Evolutionary conservation across 2,329 filamentous ascomycete genomes (phyloP).

Genomic region (Aspergillus versicolor): DNA sequence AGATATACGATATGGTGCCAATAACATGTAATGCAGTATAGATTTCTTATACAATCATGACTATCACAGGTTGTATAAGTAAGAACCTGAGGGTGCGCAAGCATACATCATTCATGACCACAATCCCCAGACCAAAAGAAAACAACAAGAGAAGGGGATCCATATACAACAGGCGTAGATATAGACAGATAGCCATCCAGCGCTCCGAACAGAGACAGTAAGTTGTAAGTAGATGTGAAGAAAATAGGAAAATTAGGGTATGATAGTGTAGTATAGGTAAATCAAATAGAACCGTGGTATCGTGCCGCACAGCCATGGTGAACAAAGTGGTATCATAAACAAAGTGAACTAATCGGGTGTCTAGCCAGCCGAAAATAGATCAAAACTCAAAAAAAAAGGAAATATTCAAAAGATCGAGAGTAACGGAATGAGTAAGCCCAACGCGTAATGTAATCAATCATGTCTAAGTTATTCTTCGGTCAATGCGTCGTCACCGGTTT

Average conservation of each 20-base stretch:
- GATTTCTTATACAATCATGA: neutral
- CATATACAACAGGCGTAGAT: neutral
- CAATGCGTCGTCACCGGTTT: conserved; percentile 73
- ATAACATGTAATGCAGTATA: neutral
- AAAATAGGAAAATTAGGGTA: neutral
- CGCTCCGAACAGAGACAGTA: neutral
- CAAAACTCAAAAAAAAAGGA: conserved; percentile 13
- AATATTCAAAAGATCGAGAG: neutral
- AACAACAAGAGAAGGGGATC: neutral
- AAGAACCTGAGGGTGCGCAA: neutral
- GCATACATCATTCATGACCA: conserved; percentile 3
- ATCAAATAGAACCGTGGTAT: conserved; percentile 28
- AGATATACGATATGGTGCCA: neutral
- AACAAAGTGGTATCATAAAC: conserved; percentile 44
- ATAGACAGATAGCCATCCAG: neutral
- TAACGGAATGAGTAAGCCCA: neutral
- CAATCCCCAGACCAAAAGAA: neutral
- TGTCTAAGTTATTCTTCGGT: conserved; percentile 48
- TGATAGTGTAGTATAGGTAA: neutral
- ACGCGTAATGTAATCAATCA: neutral
- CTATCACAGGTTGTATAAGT: neutral
- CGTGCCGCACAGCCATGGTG: conserved; percentile 35
- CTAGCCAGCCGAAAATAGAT: neutral
- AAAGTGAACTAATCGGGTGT: conserved; percentile 15
- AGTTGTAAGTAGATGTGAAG: neutral